These are phyloP conservation scores for Steccherinum ochraceum DNA, from an alignment of 768 basidiomycete species.

Conservation along the genomic window DNA sequence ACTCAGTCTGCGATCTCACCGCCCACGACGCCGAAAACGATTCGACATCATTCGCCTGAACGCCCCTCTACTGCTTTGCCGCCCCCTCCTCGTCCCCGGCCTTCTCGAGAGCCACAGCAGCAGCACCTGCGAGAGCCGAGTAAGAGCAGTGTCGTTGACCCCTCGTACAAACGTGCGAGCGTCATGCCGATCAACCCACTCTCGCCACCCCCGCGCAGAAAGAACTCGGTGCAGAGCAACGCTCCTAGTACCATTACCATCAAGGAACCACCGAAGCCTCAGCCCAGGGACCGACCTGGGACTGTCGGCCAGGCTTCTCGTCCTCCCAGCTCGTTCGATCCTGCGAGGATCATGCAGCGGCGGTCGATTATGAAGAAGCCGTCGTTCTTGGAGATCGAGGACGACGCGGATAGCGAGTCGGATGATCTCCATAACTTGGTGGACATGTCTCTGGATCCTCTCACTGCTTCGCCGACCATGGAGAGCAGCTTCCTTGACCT, in stretches of 20 bases:
- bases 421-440: constrained; percentile 3
- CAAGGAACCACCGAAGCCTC: constrained; percentile 1
- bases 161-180: constrained; percentile 16
- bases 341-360: constrained; percentile 19
- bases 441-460: background rate
- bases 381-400: constrained; percentile 65
- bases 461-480: constrained; percentile 3
- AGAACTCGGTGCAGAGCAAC: background rate
- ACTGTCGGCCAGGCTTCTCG: constrained; percentile 9
- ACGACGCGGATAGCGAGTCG: constrained; percentile 19
- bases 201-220: constrained; percentile 29
- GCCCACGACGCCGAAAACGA: background rate
- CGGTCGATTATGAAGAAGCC: constrained; percentile 59
- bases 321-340: constrained; percentile 22
- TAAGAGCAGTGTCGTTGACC: constrained; percentile 2
- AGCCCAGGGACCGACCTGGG: background rate
- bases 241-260: background rate
- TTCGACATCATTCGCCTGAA: constrained; percentile 5
- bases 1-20: background rate
- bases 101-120: constrained; percentile 1
- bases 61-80: constrained; percentile 41
- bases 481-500: constrained; percentile 37
- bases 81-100: constrained; percentile 44
- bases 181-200: constrained; percentile 27
- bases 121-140: constrained; percentile 8